Evolutionary conservation across 2,329 filamentous ascomycete species (phyloP), one percentile per base, ranked within the genome.

Genomic region (Colletotrichum musicola): DNA sequence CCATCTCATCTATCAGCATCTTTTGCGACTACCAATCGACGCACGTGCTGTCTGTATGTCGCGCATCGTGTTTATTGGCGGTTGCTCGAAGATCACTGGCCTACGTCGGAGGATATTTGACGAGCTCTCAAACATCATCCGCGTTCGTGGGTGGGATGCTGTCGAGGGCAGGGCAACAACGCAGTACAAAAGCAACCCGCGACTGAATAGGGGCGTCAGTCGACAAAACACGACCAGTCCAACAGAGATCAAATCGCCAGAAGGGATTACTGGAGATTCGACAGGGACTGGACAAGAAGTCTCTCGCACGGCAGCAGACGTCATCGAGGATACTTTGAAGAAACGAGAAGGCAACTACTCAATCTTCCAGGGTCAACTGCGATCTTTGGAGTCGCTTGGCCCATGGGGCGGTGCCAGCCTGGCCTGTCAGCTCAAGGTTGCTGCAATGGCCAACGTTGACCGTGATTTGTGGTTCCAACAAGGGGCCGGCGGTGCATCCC

Each of bases 31-130:
- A 1, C 93, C 94, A 0, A 82, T 95, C 4, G 96, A 99, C 78
- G 90, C 95, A 4, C 90, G 96, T 25, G 91, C 92, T 1, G 81
- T 91, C 4, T 98, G 95, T 78, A 96, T 98, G 90, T 90, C 94
- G 1, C 92, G 95, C 46, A 92, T 98, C 53, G 84, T 97, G 16
- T 92, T 99, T 75, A 92, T 91, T 0, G 96, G 96, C 38, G 94
- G 94, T 2, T 92, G 92, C 55, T 90, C 94, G 6, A 87, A 87
- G 27, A 89, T 98, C 9, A 87, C 95, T 0, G 96, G 96, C 1
- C 81, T 99, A 27, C 94, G 93, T 72, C 85, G 86, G 25, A 89
- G 95, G 27, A 86, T 97, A 44, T 80, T 97, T 38, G 87, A 92
- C 64, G 95, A 98, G 74, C 81, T 98, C 1, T 85, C 87, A 4